A percentile compares a stretch with the other conserved stretches of the same genome.
phyloP scores from a whole-genome alignment of 495 filamentous ascomycete species.

The Aspergillus avenaceus region DNA sequence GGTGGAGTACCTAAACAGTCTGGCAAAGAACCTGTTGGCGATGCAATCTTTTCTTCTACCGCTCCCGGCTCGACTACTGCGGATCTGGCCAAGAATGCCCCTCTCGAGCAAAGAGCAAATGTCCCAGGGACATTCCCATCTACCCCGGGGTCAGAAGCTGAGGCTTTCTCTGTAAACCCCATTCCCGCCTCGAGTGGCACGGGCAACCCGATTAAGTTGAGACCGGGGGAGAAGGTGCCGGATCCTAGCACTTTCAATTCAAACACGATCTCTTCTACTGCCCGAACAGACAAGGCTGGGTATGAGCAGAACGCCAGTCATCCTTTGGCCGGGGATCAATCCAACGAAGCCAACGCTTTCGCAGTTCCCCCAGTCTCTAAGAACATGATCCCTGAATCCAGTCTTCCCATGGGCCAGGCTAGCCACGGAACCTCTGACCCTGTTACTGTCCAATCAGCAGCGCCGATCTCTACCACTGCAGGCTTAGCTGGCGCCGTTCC shows the following conservation, averaged over 20 bases:
- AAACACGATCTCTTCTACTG: conserved; percentile 50
- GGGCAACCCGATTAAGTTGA: conserved; percentile 72
- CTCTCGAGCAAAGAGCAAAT: conserved; percentile 49
- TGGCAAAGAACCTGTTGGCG: conserved; percentile 15
- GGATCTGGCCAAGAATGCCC: conserved; percentile 58
- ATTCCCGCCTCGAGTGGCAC: conserved; percentile 70
- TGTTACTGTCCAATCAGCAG: conserved; percentile 63
- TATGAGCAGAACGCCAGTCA: conserved; percentile 71
- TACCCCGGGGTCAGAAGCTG: conserved; percentile 58
- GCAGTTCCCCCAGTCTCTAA: conserved; percentile 57
- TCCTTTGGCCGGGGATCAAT: conserved; percentile 12
- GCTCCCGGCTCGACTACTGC: conserved; percentile 64
- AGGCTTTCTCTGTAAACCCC: conserved; percentile 60
- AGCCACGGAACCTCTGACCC: conserved; percentile 27
- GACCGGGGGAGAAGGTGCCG: conserved; percentile 77
- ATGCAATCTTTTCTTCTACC: conserved; percentile 26
- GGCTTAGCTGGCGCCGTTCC: conserved; percentile 68
- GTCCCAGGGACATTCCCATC: conserved; percentile 78
- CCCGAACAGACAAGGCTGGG: conserved; percentile 74
- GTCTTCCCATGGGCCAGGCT: conserved; percentile 59
- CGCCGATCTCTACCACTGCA: conserved; percentile 67
- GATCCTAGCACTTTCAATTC: conserved; percentile 46
- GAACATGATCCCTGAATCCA: conserved; percentile 81
- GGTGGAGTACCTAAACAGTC: conserved; percentile 61
- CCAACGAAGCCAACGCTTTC: conserved; percentile 32